Percentiles rank a stretch among this genome's conserved stretches.
Evolutionary conservation across 371 early-diverging fungal species (phyloP).

Genomic region (Actinomucor elegans): DNA sequence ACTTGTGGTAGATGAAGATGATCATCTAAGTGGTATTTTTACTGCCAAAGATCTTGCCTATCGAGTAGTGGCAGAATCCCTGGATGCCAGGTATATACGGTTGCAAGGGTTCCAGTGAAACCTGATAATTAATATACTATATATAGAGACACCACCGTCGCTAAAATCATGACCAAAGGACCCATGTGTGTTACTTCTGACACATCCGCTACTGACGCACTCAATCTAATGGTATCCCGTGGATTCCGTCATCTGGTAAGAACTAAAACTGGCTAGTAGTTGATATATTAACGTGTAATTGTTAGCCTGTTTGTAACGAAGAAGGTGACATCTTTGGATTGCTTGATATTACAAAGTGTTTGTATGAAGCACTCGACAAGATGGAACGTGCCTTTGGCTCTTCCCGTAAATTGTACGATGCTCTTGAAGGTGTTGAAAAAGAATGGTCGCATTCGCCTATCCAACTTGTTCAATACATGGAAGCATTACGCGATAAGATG

Average conservation of each 20-base stretch:
- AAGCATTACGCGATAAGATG: conserved; percentile 71
- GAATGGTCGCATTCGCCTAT: conserved; percentile 64
- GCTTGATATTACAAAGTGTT: conserved; percentile 94
- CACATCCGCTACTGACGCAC: conserved; percentile 85
- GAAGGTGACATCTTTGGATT: conserved; percentile 92
- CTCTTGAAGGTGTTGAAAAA: conserved; percentile 91
- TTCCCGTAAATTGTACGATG: conserved; percentile 83
- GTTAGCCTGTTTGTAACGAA: conserved; percentile 87
- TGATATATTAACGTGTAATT: too few relatives aligned
- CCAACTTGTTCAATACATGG: conserved; percentile 46
- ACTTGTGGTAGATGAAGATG: conserved; percentile 86
- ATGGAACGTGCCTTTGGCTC: conserved; percentile 93
- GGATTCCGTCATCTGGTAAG: conserved; percentile 91
- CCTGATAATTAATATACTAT: not conserved
- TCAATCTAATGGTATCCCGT: conserved; percentile 91
- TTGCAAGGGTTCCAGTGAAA: not conserved
- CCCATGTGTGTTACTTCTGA: conserved; percentile 87
- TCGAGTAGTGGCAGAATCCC: conserved; percentile 35
- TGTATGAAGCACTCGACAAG: conserved; percentile 92
- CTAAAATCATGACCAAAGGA: conserved; percentile 88
- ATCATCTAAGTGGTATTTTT: conserved; percentile 92
- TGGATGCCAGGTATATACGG: conserved; percentile 33
- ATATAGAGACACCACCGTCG: conserved; percentile 54
- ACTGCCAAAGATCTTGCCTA: conserved; percentile 62
- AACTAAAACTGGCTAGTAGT: too few relatives aligned